phyloP scores from a whole-genome alignment of 331 rosid species.

The Ulmus americana region DNA sequence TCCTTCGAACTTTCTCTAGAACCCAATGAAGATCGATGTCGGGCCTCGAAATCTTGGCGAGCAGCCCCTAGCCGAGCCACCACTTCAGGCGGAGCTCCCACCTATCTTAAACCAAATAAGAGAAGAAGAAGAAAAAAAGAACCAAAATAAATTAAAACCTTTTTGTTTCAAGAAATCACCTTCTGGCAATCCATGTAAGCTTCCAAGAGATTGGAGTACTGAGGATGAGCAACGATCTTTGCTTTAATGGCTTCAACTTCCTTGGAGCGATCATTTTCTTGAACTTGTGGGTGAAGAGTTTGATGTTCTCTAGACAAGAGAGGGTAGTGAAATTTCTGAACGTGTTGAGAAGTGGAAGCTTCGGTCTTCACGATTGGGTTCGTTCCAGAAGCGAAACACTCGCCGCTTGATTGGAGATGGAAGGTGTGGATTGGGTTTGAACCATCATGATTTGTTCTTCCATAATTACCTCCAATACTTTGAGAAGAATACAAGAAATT shows the following conservation, averaged over 20 bases:
- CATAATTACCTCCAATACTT: slow-evolving; percentile 35
- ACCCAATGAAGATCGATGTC: slow-evolving; percentile 58
- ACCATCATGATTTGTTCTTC: slow-evolving; percentile 36
- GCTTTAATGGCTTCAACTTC: slow-evolving; percentile 78
- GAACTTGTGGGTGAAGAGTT: slow-evolving; percentile 28
- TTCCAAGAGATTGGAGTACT: slow-evolving; percentile 73
- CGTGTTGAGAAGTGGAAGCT: slow-evolving; percentile 53
- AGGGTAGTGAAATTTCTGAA: slow-evolving; percentile 62
- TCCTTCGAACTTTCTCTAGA: slow-evolving; percentile 63
- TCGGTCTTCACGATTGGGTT: slow-evolving; percentile 64
- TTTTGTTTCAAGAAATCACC: slow-evolving; percentile 30
- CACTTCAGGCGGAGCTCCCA: slow-evolving; percentile 92
- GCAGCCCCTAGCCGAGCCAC: slow-evolving; percentile 67
- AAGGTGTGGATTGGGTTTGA: slow-evolving; percentile 7
- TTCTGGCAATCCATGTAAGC: slow-evolving; percentile 98
- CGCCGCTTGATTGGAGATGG: slow-evolving; percentile 22
- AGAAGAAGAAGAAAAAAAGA: neutral
- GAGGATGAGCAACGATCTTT: slow-evolving; percentile 89
- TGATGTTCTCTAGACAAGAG: slow-evolving; percentile 33
- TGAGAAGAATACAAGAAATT: slow-evolving; percentile 65
- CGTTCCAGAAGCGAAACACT: slow-evolving; percentile 41
- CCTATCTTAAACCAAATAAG: slow-evolving; percentile 28
- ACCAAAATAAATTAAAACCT: neutral
- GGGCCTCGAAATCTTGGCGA: slow-evolving; percentile 68
- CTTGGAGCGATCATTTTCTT: slow-evolving; percentile 33